phyloP scores from a whole-genome alignment of 1,284 basidiomycete genomes.

The Ganoderma multipileum region DNA sequence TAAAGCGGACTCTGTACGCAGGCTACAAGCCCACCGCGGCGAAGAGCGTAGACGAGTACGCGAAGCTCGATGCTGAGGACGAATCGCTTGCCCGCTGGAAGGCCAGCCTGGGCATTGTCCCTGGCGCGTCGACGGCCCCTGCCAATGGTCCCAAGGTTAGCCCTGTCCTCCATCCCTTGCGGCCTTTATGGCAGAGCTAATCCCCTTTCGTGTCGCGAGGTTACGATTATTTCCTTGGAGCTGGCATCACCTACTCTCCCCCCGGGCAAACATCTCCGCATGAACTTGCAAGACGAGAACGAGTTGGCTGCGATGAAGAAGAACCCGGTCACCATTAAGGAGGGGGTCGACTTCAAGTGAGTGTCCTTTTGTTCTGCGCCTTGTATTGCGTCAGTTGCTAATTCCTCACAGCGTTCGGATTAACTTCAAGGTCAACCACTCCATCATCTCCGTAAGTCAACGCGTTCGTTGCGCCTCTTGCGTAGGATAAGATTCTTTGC shows the following conservation, averaged over 20 bases:
- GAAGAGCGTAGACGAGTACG: slow-evolving; percentile 76
- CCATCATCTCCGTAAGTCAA: slow-evolving; percentile 76
- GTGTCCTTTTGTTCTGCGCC: slow-evolving; percentile 19
- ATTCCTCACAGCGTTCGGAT: slow-evolving; percentile 67
- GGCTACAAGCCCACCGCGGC: slow-evolving; percentile 77
- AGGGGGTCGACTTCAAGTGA: slow-evolving; percentile 85
- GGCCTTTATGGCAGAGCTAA: neutral
- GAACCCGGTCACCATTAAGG: slow-evolving; percentile 81
- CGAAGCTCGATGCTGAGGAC: slow-evolving; percentile 82
- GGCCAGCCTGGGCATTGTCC: slow-evolving; percentile 84
- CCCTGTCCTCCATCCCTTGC: neutral
- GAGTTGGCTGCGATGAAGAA: slow-evolving; percentile 64
- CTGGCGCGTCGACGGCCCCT: slow-evolving; percentile 50
- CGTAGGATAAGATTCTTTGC: slow-evolving; percentile 16
- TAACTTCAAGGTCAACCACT: slow-evolving; percentile 84
- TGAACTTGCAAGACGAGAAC: slow-evolving; percentile 60
- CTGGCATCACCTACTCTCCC: slow-evolving; percentile 74
- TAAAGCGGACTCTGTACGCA: slow-evolving; percentile 36
- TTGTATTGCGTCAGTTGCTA: slow-evolving; percentile 4
- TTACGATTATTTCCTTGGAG: slow-evolving; percentile 74
- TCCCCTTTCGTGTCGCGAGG: slow-evolving; percentile 46
- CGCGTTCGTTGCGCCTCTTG: neutral
- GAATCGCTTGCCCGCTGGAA: slow-evolving; percentile 91
- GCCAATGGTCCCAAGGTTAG: slow-evolving; percentile 69
- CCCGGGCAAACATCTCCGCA: slow-evolving; percentile 60